Base-by-base conservation (phyloP, 805 yeast genomes). In the Ogataea haglerorum region DNA sequence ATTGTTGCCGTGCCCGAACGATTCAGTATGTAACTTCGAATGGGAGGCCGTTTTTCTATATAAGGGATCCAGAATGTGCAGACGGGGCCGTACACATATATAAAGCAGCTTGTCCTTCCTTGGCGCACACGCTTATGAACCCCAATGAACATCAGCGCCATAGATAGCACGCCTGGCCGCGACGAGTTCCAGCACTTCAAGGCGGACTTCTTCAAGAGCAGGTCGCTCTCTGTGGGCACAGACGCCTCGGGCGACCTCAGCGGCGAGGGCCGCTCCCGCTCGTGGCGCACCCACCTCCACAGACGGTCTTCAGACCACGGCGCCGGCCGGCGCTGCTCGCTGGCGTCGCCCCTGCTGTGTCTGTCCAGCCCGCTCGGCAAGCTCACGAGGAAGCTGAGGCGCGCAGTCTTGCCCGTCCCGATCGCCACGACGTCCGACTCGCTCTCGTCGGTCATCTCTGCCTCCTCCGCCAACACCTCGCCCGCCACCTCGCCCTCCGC, bases 151-250 rank as follows among this genome's bases (percentile, higher is more conserved):
- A 45, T 45, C 32, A 25, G 26, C 27, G 36, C 42, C 17, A 18
- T 38, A 10, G 42, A 38, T 13, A 16, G 16, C 5, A 10, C 17
- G 14, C 6, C 31, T 19, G 42, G 21, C 15, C 32, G 34, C 34
- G 40, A 30, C 13, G 45, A 42, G n/a, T 48, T 46, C 25, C 38
- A 46, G 21, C 45, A 48, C n/a, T 48, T 48, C 47, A 43, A 48
- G 28, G 52, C 34, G 14, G 48, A 48, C 35, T 46, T 48, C 19
- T 48, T 48, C 37, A 48, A 47, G 37, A 42, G 44, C 35, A 27
- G 52, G 19, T 46, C 49, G 5, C 34, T 42, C 32, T 47, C 51
- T 7, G 36, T 47, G 10, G 37, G 49, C 28, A 41, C 38, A 15
- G 37, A 30, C 3, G 33, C n/a, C 36, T 21, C 42, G 19, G 14